Conservation (phyloP, 257 asterid genomes). For the Dorcoceras hygrometricum region DNA sequence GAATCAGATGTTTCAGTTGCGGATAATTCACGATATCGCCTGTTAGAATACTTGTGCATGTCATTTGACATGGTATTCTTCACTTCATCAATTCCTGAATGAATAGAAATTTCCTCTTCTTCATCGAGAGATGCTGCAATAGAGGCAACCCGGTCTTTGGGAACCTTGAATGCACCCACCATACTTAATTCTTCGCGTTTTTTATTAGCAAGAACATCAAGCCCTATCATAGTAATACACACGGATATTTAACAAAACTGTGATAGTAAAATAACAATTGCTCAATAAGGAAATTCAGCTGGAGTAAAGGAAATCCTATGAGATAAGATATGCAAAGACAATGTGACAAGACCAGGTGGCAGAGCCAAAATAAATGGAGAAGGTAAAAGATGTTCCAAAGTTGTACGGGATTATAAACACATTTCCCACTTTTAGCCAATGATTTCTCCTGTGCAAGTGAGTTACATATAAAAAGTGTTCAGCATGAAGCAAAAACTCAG, state of each 20-base stretch:
- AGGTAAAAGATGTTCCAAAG: not conserved
- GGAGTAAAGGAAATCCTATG: not conserved
- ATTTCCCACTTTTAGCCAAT: not conserved
- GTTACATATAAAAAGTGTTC: not conserved
- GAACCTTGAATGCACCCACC: conserved; percentile 62
- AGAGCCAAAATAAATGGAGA: not conserved
- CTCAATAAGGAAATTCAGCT: not conserved
- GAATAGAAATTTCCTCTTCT: conserved; percentile 50
- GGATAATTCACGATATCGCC: conserved; percentile 68
- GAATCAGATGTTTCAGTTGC: conserved; percentile 39
- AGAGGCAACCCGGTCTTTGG: conserved; percentile 62
- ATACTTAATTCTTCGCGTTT: conserved; percentile 49
- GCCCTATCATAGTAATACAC: conserved; percentile 43
- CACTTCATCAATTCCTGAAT: conserved; percentile 48
- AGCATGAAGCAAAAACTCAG: not conserved
- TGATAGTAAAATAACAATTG: too few species aligned
- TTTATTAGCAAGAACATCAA: conserved; percentile 66
- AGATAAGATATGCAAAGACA: not conserved
- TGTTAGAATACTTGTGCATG: conserved; percentile 31
- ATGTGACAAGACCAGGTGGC: not conserved
- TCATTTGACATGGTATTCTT: conserved; percentile 33
- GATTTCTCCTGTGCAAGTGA: not conserved
- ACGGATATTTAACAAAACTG: too few species aligned
- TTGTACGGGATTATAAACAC: not conserved
- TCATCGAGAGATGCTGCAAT: conserved; percentile 62